Conservation (phyloP, 768 basidiomycete species). For the Candolleomyces eurysporus region DNA sequence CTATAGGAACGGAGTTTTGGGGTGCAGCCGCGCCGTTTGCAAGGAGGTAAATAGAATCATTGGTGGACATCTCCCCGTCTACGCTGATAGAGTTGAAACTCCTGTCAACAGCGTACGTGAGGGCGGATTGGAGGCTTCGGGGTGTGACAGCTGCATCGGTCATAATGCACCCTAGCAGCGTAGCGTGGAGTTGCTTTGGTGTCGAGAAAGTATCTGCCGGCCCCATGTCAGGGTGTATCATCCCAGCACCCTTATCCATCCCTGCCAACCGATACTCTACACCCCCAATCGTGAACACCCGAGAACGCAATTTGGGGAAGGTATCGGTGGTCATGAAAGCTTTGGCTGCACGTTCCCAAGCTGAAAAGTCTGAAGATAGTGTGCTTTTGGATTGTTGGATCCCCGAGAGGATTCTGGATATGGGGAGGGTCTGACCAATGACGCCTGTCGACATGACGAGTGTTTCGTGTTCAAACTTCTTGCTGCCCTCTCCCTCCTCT, state of each 20-base stretch:
- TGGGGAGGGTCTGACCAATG: conserved; percentile 94
- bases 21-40: conserved; percentile 85
- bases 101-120: conserved; percentile 89
- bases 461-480: conserved; percentile 49
- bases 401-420: conserved; percentile 71
- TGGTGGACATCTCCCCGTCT: conserved; percentile 98
- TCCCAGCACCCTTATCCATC: conserved; percentile 98
- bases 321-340: conserved; percentile 99
- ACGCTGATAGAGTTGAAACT: conserved; percentile 97
- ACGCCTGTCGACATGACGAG: conserved; percentile 99
- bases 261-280: conserved; percentile 81
- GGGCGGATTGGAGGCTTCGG: conserved; percentile 73
- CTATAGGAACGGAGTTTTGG: conserved; percentile 43
- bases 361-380: conserved; percentile 60
- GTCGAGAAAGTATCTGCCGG: conserved; percentile 46
- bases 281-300: conserved; percentile 69
- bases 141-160: conserved; percentile 91
- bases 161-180: conserved; percentile 89
- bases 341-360: conserved; percentile 83
- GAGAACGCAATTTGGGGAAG: conserved; percentile 91
- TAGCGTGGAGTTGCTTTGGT: conserved; percentile 74
- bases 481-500: conserved; percentile 1
- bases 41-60: conserved; percentile 87
- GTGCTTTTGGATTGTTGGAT: conserved; percentile 50
- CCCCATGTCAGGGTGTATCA: conserved; percentile 97